Evolutionary conservation across 2,329 filamentous ascomycete species (phyloP).

Genomic region (Diaporthe sp.): DNA sequence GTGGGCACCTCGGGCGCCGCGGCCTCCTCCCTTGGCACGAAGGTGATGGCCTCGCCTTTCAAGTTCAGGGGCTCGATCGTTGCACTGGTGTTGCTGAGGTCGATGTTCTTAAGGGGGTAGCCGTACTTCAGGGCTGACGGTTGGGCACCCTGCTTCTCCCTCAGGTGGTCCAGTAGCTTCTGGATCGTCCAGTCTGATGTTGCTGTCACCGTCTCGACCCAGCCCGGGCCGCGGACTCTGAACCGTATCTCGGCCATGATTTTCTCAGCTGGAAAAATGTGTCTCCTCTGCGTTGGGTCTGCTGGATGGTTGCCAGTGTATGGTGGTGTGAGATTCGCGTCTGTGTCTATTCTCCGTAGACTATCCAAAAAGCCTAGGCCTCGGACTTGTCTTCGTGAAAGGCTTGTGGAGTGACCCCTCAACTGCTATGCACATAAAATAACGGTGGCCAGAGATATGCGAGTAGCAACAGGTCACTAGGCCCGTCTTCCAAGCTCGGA

Average conservation of each 20-base stretch:
- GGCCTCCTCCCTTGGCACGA: slow-evolving; percentile 58
- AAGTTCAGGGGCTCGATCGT: slow-evolving; percentile 63
- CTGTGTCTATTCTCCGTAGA: neutral
- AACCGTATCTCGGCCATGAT: slow-evolving; percentile 71
- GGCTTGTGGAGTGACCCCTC: neutral
- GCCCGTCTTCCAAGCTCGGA: neutral
- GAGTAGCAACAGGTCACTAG: neutral
- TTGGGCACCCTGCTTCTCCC: slow-evolving; percentile 73
- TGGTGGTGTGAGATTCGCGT: neutral
- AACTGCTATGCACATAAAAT: neutral
- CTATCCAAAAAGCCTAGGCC: neutral
- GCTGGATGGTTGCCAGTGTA: neutral
- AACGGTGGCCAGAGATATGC: slow-evolving; percentile 19
- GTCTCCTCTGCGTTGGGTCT: neutral
- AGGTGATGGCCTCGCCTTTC: slow-evolving; percentile 65
- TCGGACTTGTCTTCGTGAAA: neutral
- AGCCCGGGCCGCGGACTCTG: slow-evolving; percentile 81
- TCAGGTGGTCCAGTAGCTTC: slow-evolving; percentile 73
- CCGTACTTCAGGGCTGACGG: slow-evolving; percentile 86
- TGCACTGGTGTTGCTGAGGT: slow-evolving; percentile 66
- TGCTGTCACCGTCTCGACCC: slow-evolving; percentile 78
- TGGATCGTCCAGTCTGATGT: slow-evolving; percentile 76
- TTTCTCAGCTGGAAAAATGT: neutral
- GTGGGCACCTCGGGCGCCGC: slow-evolving; percentile 36
- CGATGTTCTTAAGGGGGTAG: slow-evolving; percentile 82